These are phyloP conservation scores for Musa acuminata DNA, from an alignment of 176 grass and related monocot species.

Conservation along the genomic window DNA sequence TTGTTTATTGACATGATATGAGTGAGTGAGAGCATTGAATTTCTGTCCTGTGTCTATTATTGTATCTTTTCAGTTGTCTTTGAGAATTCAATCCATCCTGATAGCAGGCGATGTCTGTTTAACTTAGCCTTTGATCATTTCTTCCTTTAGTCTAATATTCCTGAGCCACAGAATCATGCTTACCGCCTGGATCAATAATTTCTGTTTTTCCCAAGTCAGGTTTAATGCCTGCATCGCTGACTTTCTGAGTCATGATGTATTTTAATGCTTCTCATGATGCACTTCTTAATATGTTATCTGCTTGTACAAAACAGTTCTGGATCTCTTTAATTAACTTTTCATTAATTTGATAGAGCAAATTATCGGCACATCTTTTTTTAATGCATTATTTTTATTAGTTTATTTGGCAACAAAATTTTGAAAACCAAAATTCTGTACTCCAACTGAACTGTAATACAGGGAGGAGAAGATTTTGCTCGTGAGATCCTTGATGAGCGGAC, in stretches of 20 bases:
- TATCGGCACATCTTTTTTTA: not conserved
- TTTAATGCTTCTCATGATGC: not conserved
- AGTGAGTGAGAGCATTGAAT: no score
- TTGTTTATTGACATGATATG: no score
- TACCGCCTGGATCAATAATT: not conserved
- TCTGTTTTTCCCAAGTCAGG: not conserved
- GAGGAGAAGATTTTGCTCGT: slow-evolving; percentile 62
- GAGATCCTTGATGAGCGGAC: slow-evolving; percentile 73
- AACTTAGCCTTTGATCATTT: no score
- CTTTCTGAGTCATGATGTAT: not conserved
- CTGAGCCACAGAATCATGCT: no score
- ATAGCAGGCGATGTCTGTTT: no score
- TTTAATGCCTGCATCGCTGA: not conserved
- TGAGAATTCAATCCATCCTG: no score
- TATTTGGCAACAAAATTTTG: not conserved
- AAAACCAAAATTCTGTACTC: not conserved
- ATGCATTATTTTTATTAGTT: not conserved
- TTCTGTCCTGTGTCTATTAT: no score
- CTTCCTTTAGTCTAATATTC: no score
- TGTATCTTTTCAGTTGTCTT: no score
- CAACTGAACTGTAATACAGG: slow-evolving; percentile 19
- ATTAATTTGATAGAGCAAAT: not conserved
- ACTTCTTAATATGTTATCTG: not conserved
- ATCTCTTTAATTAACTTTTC: not conserved
- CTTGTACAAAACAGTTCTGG: not conserved